phyloP scores from a whole-genome alignment of 768 basidiomycete genomes.

The Amyloporia xantha region DNA sequence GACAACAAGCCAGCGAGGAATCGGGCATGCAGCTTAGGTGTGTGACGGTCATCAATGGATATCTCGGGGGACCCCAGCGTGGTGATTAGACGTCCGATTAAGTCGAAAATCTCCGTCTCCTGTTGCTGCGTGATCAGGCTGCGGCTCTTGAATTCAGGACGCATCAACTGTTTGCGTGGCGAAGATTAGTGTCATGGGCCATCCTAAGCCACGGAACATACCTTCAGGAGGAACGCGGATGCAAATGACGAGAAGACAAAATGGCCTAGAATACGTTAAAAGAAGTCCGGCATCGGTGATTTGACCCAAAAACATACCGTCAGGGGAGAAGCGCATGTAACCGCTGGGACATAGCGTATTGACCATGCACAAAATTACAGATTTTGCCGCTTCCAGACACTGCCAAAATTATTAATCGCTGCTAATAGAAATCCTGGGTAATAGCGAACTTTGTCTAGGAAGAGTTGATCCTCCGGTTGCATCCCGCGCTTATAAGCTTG shows the following conservation, averaged over 20 bases:
- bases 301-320: slow-evolving; percentile 39
- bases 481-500: slow-evolving; percentile 72
- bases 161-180: slow-evolving; percentile 45
- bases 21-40: slow-evolving; percentile 72
- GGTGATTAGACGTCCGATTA: slow-evolving; percentile 67
- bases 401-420: too few relatives aligned
- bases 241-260: slow-evolving; percentile 79
- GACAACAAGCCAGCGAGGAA: slow-evolving; percentile 71
- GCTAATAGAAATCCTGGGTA: too few relatives aligned
- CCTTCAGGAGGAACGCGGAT: slow-evolving; percentile 78
- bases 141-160: slow-evolving; percentile 66
- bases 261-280: slow-evolving; percentile 39
- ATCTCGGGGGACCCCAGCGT: slow-evolving; percentile 65
- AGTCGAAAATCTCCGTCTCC: slow-evolving; percentile 64
- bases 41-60: slow-evolving; percentile 77
- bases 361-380: slow-evolving; percentile 59
- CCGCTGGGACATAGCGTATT: slow-evolving; percentile 62
- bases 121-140: slow-evolving; percentile 54
- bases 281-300: not conserved
- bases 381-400: slow-evolving; percentile 68
- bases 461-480: slow-evolving; percentile 52
- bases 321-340: slow-evolving; percentile 73
- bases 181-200: not conserved
- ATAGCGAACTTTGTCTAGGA: slow-evolving; percentile 54
- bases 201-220: slow-evolving; percentile 21